These are phyloP conservation scores for Dendrocalamus latiflorus DNA, from an alignment of 202 grass and related monocot genomes.

Conservation along the genomic window DNA sequence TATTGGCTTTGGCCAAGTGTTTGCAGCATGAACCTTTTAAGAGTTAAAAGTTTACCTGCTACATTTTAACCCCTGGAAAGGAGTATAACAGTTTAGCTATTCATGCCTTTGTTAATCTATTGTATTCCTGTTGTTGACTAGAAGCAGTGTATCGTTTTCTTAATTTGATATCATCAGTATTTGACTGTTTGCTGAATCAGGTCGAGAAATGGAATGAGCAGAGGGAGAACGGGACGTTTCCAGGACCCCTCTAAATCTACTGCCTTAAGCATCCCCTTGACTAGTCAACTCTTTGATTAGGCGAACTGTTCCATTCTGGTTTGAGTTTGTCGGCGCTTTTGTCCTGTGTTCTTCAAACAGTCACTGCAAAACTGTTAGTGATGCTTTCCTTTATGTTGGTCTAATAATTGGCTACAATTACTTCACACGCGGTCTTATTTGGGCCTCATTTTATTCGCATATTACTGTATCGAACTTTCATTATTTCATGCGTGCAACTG, in stretches of 20 bases:
- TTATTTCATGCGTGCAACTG: no score
- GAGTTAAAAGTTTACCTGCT: background rate
- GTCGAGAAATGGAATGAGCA: conserved; percentile 67
- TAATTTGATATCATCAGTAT: background rate
- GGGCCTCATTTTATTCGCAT: conserved; percentile 15
- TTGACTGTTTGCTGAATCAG: conserved; percentile 19
- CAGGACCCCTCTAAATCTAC: no score
- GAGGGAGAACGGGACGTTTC: conserved; percentile 43
- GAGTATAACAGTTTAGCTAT: background rate
- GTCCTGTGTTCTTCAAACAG: conserved; percentile 31
- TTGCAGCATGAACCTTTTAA: background rate
- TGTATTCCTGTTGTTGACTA: background rate
- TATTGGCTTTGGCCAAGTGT: background rate
- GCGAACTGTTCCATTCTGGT: conserved; percentile 30
- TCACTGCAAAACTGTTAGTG: conserved; percentile 35
- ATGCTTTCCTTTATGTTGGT: conserved; percentile 30
- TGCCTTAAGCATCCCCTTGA: no score
- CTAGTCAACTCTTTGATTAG: no score
- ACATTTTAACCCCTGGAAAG: background rate
- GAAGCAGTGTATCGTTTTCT: background rate
- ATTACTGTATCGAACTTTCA: no score
- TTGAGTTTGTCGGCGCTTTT: conserved; percentile 34
- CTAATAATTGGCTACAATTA: conserved; percentile 49
- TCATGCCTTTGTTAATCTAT: background rate
- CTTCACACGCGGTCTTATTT: conserved; percentile 18